Evolutionary conservation across 257 asterid genomes (phyloP).

Genomic region (Primulina eburnea): DNA sequence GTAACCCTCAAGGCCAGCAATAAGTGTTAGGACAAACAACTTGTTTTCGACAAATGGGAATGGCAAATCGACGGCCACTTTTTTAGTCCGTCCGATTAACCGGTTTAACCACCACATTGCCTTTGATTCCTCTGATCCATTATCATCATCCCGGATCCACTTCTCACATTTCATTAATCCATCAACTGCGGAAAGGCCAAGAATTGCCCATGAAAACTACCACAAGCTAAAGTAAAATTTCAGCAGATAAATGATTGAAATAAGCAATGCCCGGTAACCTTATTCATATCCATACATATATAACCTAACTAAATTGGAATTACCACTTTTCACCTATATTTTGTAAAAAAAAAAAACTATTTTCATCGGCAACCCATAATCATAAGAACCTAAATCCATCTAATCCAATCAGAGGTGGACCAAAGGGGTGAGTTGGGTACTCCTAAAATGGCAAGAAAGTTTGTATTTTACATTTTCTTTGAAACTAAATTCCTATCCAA

Average conservation of each 20-base stretch:
- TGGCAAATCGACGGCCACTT: conserved; percentile 77
- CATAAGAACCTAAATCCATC: background rate
- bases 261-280: conserved; percentile 9
- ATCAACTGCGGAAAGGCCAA: conserved; percentile 59
- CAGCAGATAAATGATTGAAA: background rate
- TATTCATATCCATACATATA: background rate
- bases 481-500: background rate
- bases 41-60: conserved; percentile 81
- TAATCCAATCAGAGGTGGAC: background rate
- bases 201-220: conserved; percentile 5
- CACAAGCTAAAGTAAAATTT: background rate
- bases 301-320: conserved; percentile 8
- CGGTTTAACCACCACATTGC: conserved; percentile 87
- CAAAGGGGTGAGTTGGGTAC: background rate
- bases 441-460: background rate
- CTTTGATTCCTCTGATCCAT: conserved; percentile 65
- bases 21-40: conserved; percentile 84
- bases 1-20: conserved; percentile 95
- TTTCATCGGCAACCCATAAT: background rate
- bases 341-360: background rate
- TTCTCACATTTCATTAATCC: conserved; percentile 73
- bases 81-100: conserved; percentile 69
- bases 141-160: conserved; percentile 77
- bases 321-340: conserved; percentile 14
- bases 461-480: background rate